Percentiles rank a stretch among this genome's conserved stretches.
Conservation (phyloP, 2,329 filamentous ascomycete species). For the Metarhizium brunneum region DNA sequence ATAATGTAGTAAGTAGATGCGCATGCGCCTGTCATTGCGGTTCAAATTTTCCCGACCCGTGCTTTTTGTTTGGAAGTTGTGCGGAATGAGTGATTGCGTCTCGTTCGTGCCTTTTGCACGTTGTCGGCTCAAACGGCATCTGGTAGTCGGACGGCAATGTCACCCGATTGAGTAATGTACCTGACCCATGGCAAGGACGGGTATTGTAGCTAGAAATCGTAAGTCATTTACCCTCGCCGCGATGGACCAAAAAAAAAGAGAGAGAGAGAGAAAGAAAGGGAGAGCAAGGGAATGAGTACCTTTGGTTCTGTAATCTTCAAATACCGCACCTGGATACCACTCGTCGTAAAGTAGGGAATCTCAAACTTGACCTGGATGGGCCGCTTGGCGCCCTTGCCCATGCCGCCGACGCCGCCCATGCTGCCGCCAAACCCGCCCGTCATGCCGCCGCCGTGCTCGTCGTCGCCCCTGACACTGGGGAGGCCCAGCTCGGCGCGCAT, state of each 20-base stretch:
- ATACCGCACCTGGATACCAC: constrained; percentile 95
- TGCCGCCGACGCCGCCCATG: constrained; percentile 79
- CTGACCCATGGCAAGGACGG: constrained; percentile 94
- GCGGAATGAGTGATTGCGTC: background rate
- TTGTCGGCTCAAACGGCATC: constrained; percentile 59
- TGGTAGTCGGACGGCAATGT: constrained; percentile 91
- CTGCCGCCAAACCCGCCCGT: constrained; percentile 94
- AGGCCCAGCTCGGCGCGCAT: constrained; percentile 96
- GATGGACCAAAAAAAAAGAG: background rate
- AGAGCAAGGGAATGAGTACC: constrained; percentile 40
- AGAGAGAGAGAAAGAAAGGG: no score
- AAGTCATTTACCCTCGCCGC: background rate
- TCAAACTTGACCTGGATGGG: constrained; percentile 99
- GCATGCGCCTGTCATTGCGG: background rate
- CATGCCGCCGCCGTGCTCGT: constrained; percentile 94
- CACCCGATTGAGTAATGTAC: constrained; percentile 96
- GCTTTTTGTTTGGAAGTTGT: background rate
- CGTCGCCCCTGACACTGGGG: constrained; percentile 87
- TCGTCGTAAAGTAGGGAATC: constrained; percentile 99
- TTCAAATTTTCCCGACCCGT: background rate
- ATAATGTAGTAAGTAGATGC: background rate
- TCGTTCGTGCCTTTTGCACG: background rate
- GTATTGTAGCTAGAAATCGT: constrained; percentile 71
- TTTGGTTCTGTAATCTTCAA: constrained; percentile 99
- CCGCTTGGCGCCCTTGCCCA: constrained; percentile 76